Percentiles rank a stretch among this genome's conserved stretches.
Evolutionary conservation across 768 basidiomycete species (phyloP).

Genomic region (Ephemerocybe angulata): DNA sequence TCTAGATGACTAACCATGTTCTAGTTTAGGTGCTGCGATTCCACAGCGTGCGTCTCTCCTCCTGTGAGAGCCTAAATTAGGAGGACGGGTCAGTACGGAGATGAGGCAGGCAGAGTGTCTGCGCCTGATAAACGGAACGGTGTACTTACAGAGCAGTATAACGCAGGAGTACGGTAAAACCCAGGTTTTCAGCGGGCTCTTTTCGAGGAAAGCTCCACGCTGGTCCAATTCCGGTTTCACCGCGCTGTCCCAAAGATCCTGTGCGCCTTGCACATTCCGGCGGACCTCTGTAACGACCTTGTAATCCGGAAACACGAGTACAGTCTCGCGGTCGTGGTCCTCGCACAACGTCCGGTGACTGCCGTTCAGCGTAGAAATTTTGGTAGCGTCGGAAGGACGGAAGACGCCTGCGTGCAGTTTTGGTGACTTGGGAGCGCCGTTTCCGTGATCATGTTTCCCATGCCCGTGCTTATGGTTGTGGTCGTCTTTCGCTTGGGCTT

Average conservation of each 20-base stretch:
- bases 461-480: conserved; percentile 14
- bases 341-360: conserved; percentile 74
- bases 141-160: conserved; percentile 76
- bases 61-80: conserved; percentile 80
- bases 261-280: conserved; percentile 59
- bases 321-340: conserved; percentile 62
- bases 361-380: conserved; percentile 77
- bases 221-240: conserved; percentile 58
- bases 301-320: conserved; percentile 91
- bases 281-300: conserved; percentile 75
- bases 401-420: conserved; percentile 49
- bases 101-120: conserved; percentile 4
- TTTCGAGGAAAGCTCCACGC: conserved; percentile 39
- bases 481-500: conserved; percentile 9
- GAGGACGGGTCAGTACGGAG: conserved; percentile 14
- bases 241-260: conserved; percentile 60
- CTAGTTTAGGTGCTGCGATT: conserved; percentile 81
- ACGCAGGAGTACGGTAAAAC: conserved; percentile 86
- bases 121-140: not conserved
- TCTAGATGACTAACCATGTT: conserved; percentile 49
- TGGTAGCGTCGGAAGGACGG: conserved; percentile 47
- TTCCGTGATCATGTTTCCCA: not conserved
- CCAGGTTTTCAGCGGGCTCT: conserved; percentile 61
- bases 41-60: conserved; percentile 88
- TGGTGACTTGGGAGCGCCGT: conserved; percentile 22